phyloP scores from a whole-genome alignment of 306 rosid genomes.

The Sindora glabra region DNA sequence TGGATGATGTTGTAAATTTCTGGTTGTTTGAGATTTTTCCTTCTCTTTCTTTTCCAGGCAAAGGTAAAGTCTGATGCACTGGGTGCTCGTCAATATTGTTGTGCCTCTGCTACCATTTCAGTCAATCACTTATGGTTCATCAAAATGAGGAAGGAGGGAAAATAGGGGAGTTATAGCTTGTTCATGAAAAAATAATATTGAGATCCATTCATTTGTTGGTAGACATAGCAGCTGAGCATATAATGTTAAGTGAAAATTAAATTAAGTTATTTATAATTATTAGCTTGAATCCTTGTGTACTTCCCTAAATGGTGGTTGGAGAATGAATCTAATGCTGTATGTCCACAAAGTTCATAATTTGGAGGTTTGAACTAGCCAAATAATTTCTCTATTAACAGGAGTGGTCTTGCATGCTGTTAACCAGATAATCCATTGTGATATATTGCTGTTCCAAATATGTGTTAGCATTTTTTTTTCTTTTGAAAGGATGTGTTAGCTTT shows the following conservation, averaged over 20 bases:
- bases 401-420: constrained; percentile 13
- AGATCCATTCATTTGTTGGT: not conserved
- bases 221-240: not conserved
- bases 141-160: constrained; percentile 18
- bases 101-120: constrained; percentile 24
- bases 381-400: constrained; percentile 1
- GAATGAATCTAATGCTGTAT: constrained; percentile 12
- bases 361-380: not conserved
- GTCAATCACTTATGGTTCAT: constrained; percentile 14
- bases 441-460: constrained; percentile 1
- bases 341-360: not conserved
- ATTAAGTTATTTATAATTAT: too few species aligned
- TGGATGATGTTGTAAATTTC: constrained; percentile 11
- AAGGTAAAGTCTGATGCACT: constrained; percentile 33
- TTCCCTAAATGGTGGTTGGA: constrained; percentile 9
- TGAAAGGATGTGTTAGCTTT: constrained; percentile 1
- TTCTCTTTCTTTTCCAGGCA: constrained; percentile 23
- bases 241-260: constrained; percentile 4
- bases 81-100: constrained; percentile 28
- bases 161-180: constrained; percentile 12
- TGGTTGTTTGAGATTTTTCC: constrained; percentile 12
- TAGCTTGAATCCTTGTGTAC: too few species aligned
- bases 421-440: constrained; percentile 8
- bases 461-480: too few species aligned
- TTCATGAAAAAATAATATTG: not conserved